Evolutionary conservation across 2,329 filamentous ascomycete genomes (phyloP), one percentile per base, ranked within the genome.

Genomic region (Periconia digitata): DNA sequence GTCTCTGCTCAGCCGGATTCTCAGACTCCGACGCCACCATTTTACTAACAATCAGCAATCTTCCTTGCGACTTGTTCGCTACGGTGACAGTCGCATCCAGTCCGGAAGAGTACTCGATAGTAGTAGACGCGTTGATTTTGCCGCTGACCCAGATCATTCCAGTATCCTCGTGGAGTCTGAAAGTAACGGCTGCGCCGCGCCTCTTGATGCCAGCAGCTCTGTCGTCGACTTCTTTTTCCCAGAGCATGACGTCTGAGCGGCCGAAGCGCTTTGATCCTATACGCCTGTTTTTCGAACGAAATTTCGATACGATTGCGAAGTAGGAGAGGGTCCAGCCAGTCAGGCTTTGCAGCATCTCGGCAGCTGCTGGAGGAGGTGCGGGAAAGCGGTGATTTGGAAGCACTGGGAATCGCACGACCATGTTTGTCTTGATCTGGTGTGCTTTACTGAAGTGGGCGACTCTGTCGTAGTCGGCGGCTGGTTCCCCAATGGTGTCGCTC

Each of bases 321-420:
- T 51, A 58, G 13, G 45, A 37, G 15, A 60, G 40, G 12, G 38
- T 58, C 56, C 56, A 60, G 6, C 55, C 55, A 2, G 55, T 60
- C 10, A 58, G 34, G 12, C 38, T 46, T 17, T 40, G 16, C 1
- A 60, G 44, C 34, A 58, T 45, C 7, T 51, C 46, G 3, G 53
- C 43, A 4, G 54, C 47, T 2, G 43, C 56, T 58, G 32, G 17
- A 35, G 54, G 54, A 17, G 52, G 54, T 12, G 12, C 37, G 1
- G 50, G 47, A 15, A 59, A 44, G 10, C 22, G 22, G 21, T 46
- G 46, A 16, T 36, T 38, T 13, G 44, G 29, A 8, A 47, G 53
- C 2, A 59, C 43, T 2, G 51, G 47, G 36, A 60, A 58, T 3
- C 39, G 45, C 10, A 54, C 47, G 1, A 23, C 17, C 10, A 55